Evolutionary conservation across 176 grass and related monocot species (phyloP), one percentile per base, ranked within the genome.

Genomic region (Eragrostis curvula): DNA sequence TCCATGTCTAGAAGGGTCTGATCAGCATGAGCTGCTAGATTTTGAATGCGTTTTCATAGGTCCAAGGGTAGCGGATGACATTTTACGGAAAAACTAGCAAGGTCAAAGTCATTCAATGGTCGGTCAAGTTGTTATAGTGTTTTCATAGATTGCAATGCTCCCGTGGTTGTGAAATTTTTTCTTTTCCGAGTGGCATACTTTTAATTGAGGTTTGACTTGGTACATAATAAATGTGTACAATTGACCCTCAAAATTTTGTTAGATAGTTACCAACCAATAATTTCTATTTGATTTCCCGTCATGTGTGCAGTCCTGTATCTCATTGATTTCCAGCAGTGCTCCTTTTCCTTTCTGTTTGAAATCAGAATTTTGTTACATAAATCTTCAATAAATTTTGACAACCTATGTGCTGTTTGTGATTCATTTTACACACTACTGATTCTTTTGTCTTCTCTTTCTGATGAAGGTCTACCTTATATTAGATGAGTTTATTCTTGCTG

Each of bases 401-500:
- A 20, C 20, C 17, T 1, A 20, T 53, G 20, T 61, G 14, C 24
- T 61, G 4, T 61, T 28, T 84, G 8, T 36, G 13, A 79, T 74
- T 49, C 59, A 1, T 3, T 47, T 62, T 32, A 21, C 30, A 53
- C 28, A 36, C 21, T 74, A 21, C 5, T 1, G 20, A 12, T 74
- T 6, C 49, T 74, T 74, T 44, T 25, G 57, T 73, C 29, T 58
- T 55, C 68, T 46, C 20, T 85, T 17, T 80, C n/a, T 73, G 36
- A 11, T 86, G n/a, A 73, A 98, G 96, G 96, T 98, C 14, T 98
- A 95, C 87, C 84, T 98, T 48, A 98, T 98, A 93, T 73, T 98
- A 79, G 96, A 98, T 78, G 96, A 98, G 68, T 98, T 95, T 84
- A 98, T 98, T 87, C 96, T 98, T 76, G 96, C 96, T 14, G 96